Evolutionary conservation across 345 rosid genomes (phyloP), one percentile per base, ranked within the genome.

Genomic region (Pugionium cornutum): DNA sequence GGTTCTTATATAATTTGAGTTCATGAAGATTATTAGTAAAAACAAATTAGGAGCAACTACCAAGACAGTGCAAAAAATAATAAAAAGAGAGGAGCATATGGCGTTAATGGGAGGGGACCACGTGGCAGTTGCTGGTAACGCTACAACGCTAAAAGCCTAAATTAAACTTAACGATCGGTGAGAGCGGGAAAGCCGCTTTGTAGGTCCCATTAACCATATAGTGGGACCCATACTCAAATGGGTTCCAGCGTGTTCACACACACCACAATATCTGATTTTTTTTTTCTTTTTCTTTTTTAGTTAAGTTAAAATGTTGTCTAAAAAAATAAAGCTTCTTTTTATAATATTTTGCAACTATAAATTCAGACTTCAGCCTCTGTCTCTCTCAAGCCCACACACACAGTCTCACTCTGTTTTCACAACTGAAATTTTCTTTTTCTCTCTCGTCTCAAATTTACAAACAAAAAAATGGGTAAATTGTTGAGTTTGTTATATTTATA

Each of bases 231-330:
- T 55, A 2, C 55, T 50, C 67, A 29, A 49, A 65, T 72, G 72
- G 72, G 67, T 72, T 72, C 76, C 76, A 72, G 67, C 76, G 62
- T 18, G 18, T 65, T 72, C 70, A 65, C 57, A 49, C 62, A 63
- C 67, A 62, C 60, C 68, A 30, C 66, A 73, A 53, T 53, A 53
- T 73, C 72, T 59, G 55, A 42, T 28, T 44, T 53, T 44, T 36
- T 31, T 57, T 41, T 63, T 26, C 0, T n/a, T 41, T 53, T n/a
- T 4, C 2, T 10, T 53, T 58, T 36, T 57, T 64, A 28, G 64
- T 51, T 27, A 64, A 40, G 53, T 71, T 71, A n/a, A 31, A 70
- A 43, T 52, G 40, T 52, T 69, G 26, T 45, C 59, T 27, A 37
- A 62, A 53, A 39, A 7, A 4, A 25, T 42, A 1, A 10, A 25